Evolutionary conservation across 371 early-diverging fungal genomes (phyloP), one percentile per base, ranked within the genome.

Genomic region (Actinomucor elegans): DNA sequence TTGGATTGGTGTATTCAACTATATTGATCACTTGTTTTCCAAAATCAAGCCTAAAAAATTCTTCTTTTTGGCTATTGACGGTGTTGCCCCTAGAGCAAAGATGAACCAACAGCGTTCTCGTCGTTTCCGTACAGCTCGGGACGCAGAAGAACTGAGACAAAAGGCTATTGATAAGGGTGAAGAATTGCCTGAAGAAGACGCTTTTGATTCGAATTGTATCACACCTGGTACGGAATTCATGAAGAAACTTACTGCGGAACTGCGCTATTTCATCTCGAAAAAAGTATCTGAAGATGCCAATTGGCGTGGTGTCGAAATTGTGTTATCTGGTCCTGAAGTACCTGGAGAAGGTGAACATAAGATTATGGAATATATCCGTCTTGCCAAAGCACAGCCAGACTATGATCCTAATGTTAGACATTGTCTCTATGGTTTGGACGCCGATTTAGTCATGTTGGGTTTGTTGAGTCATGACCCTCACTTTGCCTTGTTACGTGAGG

Each of bases 341-440:
- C 97, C 99, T n/a, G 99, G 99, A 45, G 99, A 99, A 79, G 99
- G 99, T 40, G 99, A 99, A 68, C 99, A 99, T 75, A 99, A 99
- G 73, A 98, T 99, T 56, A 96, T 98, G 94, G 95, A 95, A 65
- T 99, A 92, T 56, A 90, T 99, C 41, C 89, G 99, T 49, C 72
- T 84, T 23, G 74, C 90, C 14, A 92, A 92, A 64, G 86, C 92
- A 14, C 87, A 87, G 59, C 76, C 88, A 9, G 84, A 83, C 35
- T 91, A 94, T 66, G 66, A 88, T 53, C 87, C 92, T 52, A 95
- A 96, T 65, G 83, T 84, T 7, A 80, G 94, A 35, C 99, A 99
- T 70, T 94, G 96, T 67, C 83, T 99, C 18, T 99, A 98, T 73
- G 97, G 98, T 12, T 82, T 99, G 44, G 99, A 99, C 76, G 99